phyloP scores from a whole-genome alignment of 495 filamentous ascomycete genomes.

The Rhizodiscina lignyota region DNA sequence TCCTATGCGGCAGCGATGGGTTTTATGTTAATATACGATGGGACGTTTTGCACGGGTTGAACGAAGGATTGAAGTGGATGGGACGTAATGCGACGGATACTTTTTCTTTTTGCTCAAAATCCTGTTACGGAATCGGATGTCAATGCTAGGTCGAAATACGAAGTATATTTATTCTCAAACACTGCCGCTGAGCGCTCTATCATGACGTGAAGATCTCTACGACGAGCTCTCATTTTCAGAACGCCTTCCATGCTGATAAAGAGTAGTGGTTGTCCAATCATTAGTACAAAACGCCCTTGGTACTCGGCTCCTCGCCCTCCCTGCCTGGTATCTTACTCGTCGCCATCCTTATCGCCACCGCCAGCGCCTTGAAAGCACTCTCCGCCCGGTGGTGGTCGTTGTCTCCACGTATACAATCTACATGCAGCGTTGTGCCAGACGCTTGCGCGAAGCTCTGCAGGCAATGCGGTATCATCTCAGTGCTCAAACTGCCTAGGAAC shows the following conservation, averaged over 20 bases:
- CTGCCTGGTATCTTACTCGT: slow-evolving; percentile 55
- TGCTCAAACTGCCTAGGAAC: slow-evolving; percentile 83
- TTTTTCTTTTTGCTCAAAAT: no score
- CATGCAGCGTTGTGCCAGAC: slow-evolving; percentile 82
- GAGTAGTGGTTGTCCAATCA: background rate
- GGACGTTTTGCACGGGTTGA: no score
- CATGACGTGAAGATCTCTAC: no score
- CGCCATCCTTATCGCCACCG: slow-evolving; percentile 64
- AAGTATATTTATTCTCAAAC: no score
- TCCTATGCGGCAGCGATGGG: no score
- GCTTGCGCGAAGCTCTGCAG: slow-evolving; percentile 84
- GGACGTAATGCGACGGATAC: no score
- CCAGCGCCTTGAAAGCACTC: slow-evolving; percentile 93
- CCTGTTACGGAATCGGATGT: no score
- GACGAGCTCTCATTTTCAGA: background rate
- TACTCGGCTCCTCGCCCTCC: slow-evolving; percentile 85
- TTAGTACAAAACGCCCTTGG: slow-evolving; percentile 62
- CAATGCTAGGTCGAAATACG: no score
- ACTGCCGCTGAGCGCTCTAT: no score
- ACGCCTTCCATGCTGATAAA: background rate
- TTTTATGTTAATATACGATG: no score
- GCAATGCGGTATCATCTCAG: slow-evolving; percentile 95
- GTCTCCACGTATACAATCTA: slow-evolving; percentile 70
- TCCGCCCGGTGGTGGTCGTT: slow-evolving; percentile 97
- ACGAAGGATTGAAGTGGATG: no score